Evolutionary conservation across 2,329 filamentous ascomycete species (phyloP), one percentile per base, ranked within the genome.

Genomic region (Didymella lethalis): DNA sequence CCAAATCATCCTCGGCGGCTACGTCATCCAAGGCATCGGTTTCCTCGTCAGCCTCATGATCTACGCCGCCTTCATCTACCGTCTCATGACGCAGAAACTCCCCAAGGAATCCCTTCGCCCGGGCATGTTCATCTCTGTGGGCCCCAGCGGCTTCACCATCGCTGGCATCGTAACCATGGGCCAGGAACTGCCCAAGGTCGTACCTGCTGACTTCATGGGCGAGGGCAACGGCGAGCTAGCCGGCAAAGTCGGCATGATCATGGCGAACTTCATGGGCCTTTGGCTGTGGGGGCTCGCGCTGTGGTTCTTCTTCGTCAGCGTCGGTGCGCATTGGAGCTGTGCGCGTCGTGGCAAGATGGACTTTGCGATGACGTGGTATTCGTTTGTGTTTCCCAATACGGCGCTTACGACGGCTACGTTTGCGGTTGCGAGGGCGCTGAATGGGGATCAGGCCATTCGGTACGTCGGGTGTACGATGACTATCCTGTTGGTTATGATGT

Each of bases 321-420:
- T 91, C n/a, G 89, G 90, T 2, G 90, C 90, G 2, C 85, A 94
- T 59, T 90, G 85, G 83, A 89, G 87, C 29, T 88, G 89, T 49
- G 81, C 88, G 20, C 80, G 82, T 0, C 79, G 84, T 11, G 83
- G 84, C 36, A 84, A 82, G 54, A 86, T 93, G 80, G 84, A 87
- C 4, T 95, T 93, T 69, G 88, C 90, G 18, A 93, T 95, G 90
- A 91, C 88, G 1, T 96, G 91, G 88, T 95, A 89, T 77, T 91
- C 87, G 3, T 94, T 93, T 75, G 84, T 93, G 5, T 93, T 93
- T 69, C 90, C 91, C 2, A 92, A 93, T 66, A 93, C 90, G 0
- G 90, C 89, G 0, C 78, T 92, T 59, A 85, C 84, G 36, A 90
- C 88, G 0, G 89, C 90, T 0, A 95, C 91, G 0, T 88, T 90